Evolutionary conservation across 1,139 yeast species (phyloP).

Genomic region (Candida albicans): DNA sequence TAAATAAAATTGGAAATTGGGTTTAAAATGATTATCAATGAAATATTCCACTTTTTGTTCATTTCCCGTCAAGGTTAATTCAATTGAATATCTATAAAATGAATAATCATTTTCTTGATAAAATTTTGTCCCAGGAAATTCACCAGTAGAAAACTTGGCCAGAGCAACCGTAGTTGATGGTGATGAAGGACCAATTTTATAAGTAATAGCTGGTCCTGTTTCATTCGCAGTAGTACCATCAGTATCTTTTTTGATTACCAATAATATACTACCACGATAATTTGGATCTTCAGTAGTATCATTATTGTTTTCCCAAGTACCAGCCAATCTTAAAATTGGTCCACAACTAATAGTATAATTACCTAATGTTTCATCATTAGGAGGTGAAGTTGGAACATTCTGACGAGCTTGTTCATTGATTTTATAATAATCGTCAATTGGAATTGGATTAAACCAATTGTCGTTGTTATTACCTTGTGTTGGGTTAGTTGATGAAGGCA

Average conservation of each 20-base stretch:
- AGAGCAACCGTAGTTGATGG: conserved; percentile 8
- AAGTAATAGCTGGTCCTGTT: conserved; percentile 38
- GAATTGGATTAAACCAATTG: conserved; percentile 31
- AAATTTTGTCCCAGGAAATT: conserved; percentile 45
- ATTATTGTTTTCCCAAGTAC: conserved; percentile 51
- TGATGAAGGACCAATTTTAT: conserved; percentile 44
- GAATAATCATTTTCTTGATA: conserved; percentile 42
- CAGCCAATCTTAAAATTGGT: conserved; percentile 69
- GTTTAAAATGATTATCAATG: conserved; percentile 46
- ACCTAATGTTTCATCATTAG: conserved; percentile 20
- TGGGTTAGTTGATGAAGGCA: conserved; percentile 1
- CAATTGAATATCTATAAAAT: conserved; percentile 65
- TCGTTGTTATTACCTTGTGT: neutral
- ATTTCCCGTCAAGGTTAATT: conserved; percentile 39
- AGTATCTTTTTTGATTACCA: conserved; percentile 53
- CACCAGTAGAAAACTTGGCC: conserved; percentile 31
- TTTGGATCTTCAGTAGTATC: conserved; percentile 27
- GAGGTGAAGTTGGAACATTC: conserved; percentile 15
- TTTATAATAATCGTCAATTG: conserved; percentile 28
- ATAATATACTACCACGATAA: conserved; percentile 66
- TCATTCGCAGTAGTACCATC: conserved; percentile 19
- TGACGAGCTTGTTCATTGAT: conserved; percentile 26
- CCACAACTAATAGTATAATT: conserved; percentile 66
- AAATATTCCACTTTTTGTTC: conserved; percentile 66
- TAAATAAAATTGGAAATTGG: conserved; percentile 51